Evolutionary conservation across 2,329 filamentous ascomycete genomes (phyloP), one percentile per base, ranked within the genome.

Genomic region (Scedosporium dehoogii): DNA sequence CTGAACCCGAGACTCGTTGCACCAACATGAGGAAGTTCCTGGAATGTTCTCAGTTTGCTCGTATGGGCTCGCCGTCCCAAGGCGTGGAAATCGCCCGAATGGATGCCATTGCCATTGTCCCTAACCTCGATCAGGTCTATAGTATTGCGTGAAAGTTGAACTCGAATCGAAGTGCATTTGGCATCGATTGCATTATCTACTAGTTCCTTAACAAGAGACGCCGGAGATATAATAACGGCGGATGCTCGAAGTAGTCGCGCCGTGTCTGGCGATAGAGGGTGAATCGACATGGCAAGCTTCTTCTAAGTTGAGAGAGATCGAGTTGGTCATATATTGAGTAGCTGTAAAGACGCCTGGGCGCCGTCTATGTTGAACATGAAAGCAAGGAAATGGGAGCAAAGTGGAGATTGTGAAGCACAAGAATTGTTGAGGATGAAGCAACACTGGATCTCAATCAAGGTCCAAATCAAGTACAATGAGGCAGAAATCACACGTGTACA

Each of bases 171-270:
- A 1, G 82, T 87, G 12, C 89, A 88, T 60, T 80, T 77, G 6
- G 89, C 87, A 72, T 93, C 89, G 21, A 92, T 80, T 53, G 88
- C 81, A 71, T 93, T 92, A 67, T 92, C 90, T 38, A 92, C 73
- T 3, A 92, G 83, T 72, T 92, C 90, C 70, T 92, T 92, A 67
- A 91, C 81, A 2, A 90, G 74, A 10, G 82, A 81, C 12, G 78
- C 74, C 0, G 89, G 81, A 6, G 83, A 82, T 4, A 81, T 77
- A 59, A 92, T 79, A 56, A 81, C 78, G 66, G 86, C 78, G 2
- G 83, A 78, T 6, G 88, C 85, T 42, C 85, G 81, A 6, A 92
- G 76, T 10, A 83, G 79, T 57, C 80, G 79, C 23, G 81, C 75
- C 14, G 81, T 79, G 3, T 76, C 72, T 44, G 75, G 68, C 1